Evolutionary conservation across 768 basidiomycete genomes (phyloP).

Genomic region (Collybiopsis luxurians): DNA sequence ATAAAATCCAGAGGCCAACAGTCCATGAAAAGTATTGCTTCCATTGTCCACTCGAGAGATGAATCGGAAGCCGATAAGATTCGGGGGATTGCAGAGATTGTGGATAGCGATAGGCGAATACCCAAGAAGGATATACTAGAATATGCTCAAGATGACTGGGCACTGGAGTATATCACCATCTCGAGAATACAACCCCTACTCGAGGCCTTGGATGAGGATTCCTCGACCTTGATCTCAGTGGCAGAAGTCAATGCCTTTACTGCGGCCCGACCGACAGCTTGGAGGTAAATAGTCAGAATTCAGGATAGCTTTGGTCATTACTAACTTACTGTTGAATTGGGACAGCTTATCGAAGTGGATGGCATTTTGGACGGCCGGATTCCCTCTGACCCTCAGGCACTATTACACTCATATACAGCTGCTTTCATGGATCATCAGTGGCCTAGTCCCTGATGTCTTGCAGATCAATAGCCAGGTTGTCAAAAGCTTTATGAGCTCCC

Average conservation of each 20-base stretch:
- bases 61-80: background rate
- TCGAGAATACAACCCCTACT: conserved; percentile 13
- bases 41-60: background rate
- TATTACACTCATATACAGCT: too few relatives aligned
- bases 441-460: too few relatives aligned
- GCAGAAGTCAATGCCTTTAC: conserved; percentile 21
- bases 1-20: background rate
- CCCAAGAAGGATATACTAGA: background rate
- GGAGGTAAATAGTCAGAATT: conserved; percentile 16
- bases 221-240: conserved; percentile 17
- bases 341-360: too few relatives aligned
- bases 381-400: too few relatives aligned
- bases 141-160: conserved; percentile 17
- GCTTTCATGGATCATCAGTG: too few relatives aligned
- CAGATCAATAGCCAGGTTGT: too few relatives aligned
- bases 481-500: too few relatives aligned
- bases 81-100: background rate
- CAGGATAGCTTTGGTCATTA: too few relatives aligned
- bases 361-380: too few relatives aligned
- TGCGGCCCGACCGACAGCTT: conserved; percentile 12
- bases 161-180: conserved; percentile 18
- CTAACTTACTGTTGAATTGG: too few relatives aligned
- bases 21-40: background rate
- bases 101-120: background rate
- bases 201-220: conserved; percentile 21